Evolutionary conservation across 2,329 filamentous ascomycete genomes (phyloP), one percentile per base, ranked within the genome.

Genomic region (Pseudogymnoascus sp.): DNA sequence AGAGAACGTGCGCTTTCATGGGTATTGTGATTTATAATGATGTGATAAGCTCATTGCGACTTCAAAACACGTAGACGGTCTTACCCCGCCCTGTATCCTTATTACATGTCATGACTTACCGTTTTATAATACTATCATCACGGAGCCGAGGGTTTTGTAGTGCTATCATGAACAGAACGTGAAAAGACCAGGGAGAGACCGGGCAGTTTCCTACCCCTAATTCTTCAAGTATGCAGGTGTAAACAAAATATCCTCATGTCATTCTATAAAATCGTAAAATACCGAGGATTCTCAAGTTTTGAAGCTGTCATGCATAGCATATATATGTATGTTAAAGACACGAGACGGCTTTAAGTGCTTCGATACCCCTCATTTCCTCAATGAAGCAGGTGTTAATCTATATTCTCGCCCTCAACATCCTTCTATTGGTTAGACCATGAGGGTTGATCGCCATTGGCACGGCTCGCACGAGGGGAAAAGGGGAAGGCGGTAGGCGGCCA

Each of bases 341-440:
- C 47, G 25, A 25, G 6, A 56, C 10, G 18, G n/a, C n/a, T 4
- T 14, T 56, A 5, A 56, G 18, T 56, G n/a, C 25, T 18, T 33
- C 25, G 25, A 56, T 56, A 56, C 47, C 47, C 47, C 47, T 56
- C 47, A 33, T 56, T 56, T 18, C 28, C 47, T 56, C n/a, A 56
- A 56, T 56, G 25, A 33, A 56, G 47, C 47, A 56, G 47, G 47
- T 56, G 47, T 56, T 56, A 56, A 56, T 56, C 14, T 56, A 56
- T 10, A 33, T 33, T 10, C n/a, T 18, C 47, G 18, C 8, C 18
- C 47, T 33, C 25, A 14, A 8, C 28, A 33, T 18, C n/a, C 25
- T 25, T 56, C 25, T 11, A 56, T 56, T 56, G 47, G 47, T 16
- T 33, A 14, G 16, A 18, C 11, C 47, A 12, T 33, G 7, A 18